Evolutionary conservation across 1,139 yeast species (phyloP), one percentile per base, ranked within the genome.

Genomic region (Protomyces inundatus): DNA sequence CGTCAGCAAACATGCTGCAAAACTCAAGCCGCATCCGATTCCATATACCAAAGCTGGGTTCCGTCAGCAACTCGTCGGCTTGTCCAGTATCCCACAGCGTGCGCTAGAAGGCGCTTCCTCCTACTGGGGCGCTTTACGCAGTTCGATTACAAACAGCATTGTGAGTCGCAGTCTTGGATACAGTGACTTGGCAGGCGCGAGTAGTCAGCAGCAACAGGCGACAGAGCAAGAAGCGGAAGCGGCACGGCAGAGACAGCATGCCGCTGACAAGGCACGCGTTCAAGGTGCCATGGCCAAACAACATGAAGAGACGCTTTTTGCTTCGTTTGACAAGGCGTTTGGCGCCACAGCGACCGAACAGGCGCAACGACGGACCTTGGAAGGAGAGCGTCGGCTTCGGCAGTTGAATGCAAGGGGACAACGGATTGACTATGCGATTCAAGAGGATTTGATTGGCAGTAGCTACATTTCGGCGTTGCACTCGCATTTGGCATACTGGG

Each of bases 401-500:
- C 72, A 76, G 3, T 74, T 86, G 64, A 90, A 90, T 70, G 79
- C 81, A 51, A 80, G 82, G 16, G 96, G 96, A 0, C 16, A 23
- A 9, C 79, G 97, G 65, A 79, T 93, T 0, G 98, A 93, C 73
- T 90, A 88, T 72, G 81, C 86, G 9, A 75, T 91, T 42, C 90
- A 90, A 3, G 88, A 87, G 74, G 90, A 95, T 1, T 81, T 87
- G 33, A 82, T 90, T 70, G 97, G 90, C 70, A 81, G 90, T 34
- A 65, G 68, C 16, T 74, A 90, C 58, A 80, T 91, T 23, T 82
- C 90, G 6, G 95, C 96, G 0, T 78, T 91, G 4, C 88, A 88
- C 65, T 90, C 97, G 0, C 98, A 93, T 75, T 84, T 89, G 9
- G 84, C 90, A 55, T 93, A 93, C 73, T 87, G 91, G 73, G 96